These are phyloP conservation scores for Phytophthora palmivora DNA, from an alignment of 352 stramenopile species.

Conservation along the genomic window DNA sequence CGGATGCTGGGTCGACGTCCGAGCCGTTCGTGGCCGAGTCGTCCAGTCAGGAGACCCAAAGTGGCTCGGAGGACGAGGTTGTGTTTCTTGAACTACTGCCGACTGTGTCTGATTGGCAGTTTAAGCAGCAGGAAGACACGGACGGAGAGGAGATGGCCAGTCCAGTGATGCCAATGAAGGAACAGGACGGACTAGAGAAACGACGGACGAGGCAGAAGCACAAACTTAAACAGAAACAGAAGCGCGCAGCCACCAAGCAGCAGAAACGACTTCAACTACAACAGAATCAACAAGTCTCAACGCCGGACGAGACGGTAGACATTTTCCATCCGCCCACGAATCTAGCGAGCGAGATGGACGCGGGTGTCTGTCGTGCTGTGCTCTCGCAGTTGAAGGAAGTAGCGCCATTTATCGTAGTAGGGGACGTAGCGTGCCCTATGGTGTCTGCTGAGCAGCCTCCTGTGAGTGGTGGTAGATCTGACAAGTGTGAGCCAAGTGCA, in stretches of 20 bases:
- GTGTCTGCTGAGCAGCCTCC: constrained; percentile 27
- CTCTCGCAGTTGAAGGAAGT: constrained; percentile 66
- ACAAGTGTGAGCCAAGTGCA: constrained; percentile 13
- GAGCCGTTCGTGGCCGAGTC: constrained; percentile 41
- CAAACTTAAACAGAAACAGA: constrained; percentile 36
- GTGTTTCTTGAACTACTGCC: constrained; percentile 36
- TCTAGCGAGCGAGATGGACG: constrained; percentile 51
- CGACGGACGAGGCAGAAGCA: constrained; percentile 39
- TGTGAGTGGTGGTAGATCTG: not conserved
- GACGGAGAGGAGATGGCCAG: constrained; percentile 13
- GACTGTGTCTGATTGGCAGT: constrained; percentile 21
- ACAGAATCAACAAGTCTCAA: constrained; percentile 22
- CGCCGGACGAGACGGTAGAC: constrained; percentile 22
- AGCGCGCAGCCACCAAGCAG: constrained; percentile 26
- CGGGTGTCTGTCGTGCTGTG: constrained; percentile 56
- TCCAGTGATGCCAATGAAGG: constrained; percentile 24
- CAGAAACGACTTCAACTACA: constrained; percentile 29
- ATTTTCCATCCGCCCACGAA: constrained; percentile 56
- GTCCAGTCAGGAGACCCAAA: constrained; percentile 80
- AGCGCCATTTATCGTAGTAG: constrained; percentile 58
- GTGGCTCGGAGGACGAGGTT: constrained; percentile 63
- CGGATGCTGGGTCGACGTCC: not conserved
- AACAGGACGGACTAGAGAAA: constrained; percentile 25
- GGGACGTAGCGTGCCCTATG: constrained; percentile 67
- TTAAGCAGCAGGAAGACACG: constrained; percentile 21